Conservation (phyloP, 306 rosid species). For the Fragaria vesca region DNA sequence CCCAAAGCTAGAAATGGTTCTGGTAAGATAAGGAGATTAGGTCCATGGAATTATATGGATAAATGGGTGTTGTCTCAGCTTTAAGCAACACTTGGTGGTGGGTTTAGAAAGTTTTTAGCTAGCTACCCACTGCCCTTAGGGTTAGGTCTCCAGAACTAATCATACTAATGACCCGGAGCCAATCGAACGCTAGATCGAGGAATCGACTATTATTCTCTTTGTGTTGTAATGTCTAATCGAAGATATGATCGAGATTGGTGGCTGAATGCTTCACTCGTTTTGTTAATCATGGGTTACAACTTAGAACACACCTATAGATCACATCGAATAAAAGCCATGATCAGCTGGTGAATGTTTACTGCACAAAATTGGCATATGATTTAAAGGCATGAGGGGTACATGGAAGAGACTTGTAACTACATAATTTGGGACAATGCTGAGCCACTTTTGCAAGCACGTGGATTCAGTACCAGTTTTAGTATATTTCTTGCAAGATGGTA, state of each 20-base stretch:
- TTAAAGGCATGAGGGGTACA: not conserved
- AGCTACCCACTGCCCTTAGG: not conserved
- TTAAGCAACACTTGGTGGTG: constrained; percentile 32
- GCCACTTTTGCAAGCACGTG: not conserved
- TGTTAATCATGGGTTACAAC: not conserved
- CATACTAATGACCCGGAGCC: constrained; percentile 4
- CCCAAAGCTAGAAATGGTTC: constrained; percentile 12
- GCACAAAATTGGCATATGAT: constrained; percentile 1
- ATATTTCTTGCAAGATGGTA: constrained; percentile 1
- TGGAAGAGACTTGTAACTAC: not conserved
- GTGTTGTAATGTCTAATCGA: constrained; percentile 13
- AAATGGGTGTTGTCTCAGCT: constrained; percentile 23
- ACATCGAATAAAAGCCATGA: not conserved
- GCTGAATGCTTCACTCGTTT: not conserved
- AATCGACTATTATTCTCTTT: not conserved
- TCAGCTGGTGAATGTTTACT: not conserved
- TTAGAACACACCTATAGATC: not conserved
- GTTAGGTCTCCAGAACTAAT: not conserved
- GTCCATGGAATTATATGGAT: constrained; percentile 9
- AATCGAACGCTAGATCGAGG: not conserved
- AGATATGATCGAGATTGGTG: not conserved
- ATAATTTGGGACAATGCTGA: not conserved
- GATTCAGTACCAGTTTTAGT: not conserved
- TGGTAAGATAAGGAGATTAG: constrained; percentile 25
- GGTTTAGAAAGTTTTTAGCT: constrained; percentile 14